Base-by-base conservation (phyloP, 2,329 filamentous ascomycete species). In the Seiridium unicorne region DNA sequence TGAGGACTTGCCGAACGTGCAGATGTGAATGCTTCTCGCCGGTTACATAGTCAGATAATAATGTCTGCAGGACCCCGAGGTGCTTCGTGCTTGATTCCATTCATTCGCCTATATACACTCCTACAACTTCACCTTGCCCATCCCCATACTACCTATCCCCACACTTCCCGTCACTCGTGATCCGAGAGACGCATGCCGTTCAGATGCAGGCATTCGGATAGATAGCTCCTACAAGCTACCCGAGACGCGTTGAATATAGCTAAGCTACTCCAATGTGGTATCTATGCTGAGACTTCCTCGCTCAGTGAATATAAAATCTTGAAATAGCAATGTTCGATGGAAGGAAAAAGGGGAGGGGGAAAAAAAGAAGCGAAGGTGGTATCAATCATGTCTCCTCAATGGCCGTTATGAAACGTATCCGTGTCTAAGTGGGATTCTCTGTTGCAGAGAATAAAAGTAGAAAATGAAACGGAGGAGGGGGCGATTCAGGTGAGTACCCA, bases 401-500 rank as follows among this genome's bases (percentile, higher is more conserved):
- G 18, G 18, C 18, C 18, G 18, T 26, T 26, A 26, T 26, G 18
- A 26, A 26, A 2, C 18, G 18, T 26, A 26, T 26, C 18, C 18
- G 18, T 26, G 18, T 26, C 2, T 26, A 26, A 26, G 18, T 26
- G 18, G 18, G 18, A 26, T 26, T 26, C 18, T 26, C 18, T 26
- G 18, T 26, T 26, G 18, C 18, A 26, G 18, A 26, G 18, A 26
- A 26, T 26, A 26, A 26, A 26, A 26, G 18, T 26, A 26, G 18
- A 26, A 26, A 26, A 26, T 26, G 18, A 26, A 36, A 13, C 13
- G 38, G 11, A n/a, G 3, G 10, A 35, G 49, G 13, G 32, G 10
- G 13, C 35, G 9, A 18, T 44, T 62, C 57, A 62, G 18, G 58
- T 58, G 26, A 63, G 44, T 26, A 97, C 93, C 94, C 94, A 99